These are phyloP conservation scores for Talaromyces adpressus DNA, from an alignment of 495 filamentous ascomycete genomes.

Conservation along the genomic window DNA sequence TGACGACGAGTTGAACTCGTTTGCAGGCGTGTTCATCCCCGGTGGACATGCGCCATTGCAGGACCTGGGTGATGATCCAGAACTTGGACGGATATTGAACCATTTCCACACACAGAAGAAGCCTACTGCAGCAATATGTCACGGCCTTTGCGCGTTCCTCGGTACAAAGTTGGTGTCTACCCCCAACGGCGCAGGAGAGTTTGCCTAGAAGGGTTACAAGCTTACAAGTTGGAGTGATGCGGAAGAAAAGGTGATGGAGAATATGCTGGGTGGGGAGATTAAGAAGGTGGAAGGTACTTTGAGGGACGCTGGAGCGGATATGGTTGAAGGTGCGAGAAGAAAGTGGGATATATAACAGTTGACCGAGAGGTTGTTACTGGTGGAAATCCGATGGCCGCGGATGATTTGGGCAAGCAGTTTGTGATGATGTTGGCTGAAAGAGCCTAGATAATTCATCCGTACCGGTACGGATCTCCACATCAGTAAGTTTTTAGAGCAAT, in stretches of 20 bases:
- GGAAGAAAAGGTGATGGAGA: constrained; percentile 29
- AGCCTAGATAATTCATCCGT: too few relatives aligned
- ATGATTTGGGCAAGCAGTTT: constrained; percentile 23
- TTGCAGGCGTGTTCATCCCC: constrained; percentile 32
- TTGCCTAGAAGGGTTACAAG: constrained; percentile 29
- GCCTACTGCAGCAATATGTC: constrained; percentile 33
- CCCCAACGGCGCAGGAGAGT: constrained; percentile 17
- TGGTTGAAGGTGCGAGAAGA: constrained; percentile 21
- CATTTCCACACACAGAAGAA: constrained; percentile 30
- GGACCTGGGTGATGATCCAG: constrained; percentile 28
- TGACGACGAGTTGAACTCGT: constrained; percentile 23
- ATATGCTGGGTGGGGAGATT: constrained; percentile 21
- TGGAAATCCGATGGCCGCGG: constrained; percentile 25
- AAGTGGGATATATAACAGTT: constrained; percentile 20
- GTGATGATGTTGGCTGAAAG: constrained; percentile 18
- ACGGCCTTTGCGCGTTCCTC: constrained; percentile 35
- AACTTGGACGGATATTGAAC: constrained; percentile 29
- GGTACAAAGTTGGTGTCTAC: constrained; percentile 20
- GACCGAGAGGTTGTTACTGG: constrained; percentile 22
- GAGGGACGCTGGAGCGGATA: constrained; percentile 20
- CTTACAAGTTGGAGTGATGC: constrained; percentile 25
- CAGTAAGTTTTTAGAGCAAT: too few relatives aligned
- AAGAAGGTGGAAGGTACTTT: constrained; percentile 23
- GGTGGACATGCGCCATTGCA: constrained; percentile 34
- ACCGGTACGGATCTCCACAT: too few relatives aligned